Percentiles rank a stretch among this genome's conserved stretches.
These are phyloP conservation scores for Claviceps sp. DNA, from an alignment of 2,329 filamentous ascomycete species.

Conservation along the genomic window DNA sequence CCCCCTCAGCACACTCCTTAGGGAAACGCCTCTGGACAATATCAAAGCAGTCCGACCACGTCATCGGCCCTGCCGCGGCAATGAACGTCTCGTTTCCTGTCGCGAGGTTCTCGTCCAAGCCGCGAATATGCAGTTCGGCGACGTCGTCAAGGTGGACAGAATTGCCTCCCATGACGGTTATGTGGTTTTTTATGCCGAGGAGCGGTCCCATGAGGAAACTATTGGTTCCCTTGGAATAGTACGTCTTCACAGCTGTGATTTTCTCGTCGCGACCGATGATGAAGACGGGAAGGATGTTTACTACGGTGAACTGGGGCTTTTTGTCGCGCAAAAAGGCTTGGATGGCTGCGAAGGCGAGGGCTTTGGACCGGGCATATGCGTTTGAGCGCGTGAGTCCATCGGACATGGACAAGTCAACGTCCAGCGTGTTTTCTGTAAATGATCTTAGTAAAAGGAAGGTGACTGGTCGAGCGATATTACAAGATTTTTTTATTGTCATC, in stretches of 20 bases:
- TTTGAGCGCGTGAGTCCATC: no score
- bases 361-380: neutral
- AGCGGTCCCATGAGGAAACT: neutral
- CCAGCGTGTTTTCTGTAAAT: neutral
- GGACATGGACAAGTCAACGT: neutral
- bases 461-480: neutral
- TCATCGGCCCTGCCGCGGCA: neutral
- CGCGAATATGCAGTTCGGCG: neutral
- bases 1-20: neutral
- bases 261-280: neutral
- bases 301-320: neutral
- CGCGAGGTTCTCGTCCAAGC: neutral
- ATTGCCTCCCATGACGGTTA: neutral
- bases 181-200: neutral
- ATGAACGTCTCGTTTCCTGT: neutral
- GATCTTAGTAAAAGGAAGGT: no score
- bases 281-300: neutral
- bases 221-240: neutral
- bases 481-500: neutral
- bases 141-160: neutral
- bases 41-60: neutral
- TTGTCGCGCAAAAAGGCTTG: neutral
- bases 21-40: neutral
- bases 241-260: neutral
- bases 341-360: neutral